A percentile compares a stretch with the other conserved stretches of the same genome.
These are phyloP conservation scores for Pistacia integerrima DNA, from an alignment of 345 rosid species.

Conservation along the genomic window DNA sequence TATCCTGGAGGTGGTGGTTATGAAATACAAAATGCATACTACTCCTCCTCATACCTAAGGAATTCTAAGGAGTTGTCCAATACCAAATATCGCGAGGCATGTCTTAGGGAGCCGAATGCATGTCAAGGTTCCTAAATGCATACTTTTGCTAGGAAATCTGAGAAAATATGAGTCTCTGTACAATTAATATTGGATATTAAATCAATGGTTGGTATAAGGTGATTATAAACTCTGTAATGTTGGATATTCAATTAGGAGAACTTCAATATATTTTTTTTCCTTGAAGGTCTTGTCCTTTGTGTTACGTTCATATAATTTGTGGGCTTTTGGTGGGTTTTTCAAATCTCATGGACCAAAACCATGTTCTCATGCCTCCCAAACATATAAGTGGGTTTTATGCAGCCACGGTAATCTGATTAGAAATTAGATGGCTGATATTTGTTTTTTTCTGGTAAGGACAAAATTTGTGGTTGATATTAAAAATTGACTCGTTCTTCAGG, in stretches of 20 bases:
- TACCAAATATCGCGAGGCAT: background rate
- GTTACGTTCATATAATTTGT: background rate
- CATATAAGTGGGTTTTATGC: no score
- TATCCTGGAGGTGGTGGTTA: conserved; percentile 46
- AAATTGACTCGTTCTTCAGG: no score
- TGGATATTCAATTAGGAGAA: background rate
- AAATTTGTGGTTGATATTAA: no score
- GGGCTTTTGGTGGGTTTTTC: background rate
- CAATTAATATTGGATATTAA: background rate
- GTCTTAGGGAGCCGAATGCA: background rate
- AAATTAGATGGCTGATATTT: no score
- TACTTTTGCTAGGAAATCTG: background rate
- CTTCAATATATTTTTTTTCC: background rate
- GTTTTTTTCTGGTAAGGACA: no score
- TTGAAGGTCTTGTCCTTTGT: background rate
- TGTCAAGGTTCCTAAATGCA: background rate
- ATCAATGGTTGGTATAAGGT: background rate
- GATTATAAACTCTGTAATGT: background rate
- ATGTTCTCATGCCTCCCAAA: no score
- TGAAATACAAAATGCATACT: conserved; percentile 23
- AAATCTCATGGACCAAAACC: background rate
- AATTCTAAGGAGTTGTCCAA: background rate
- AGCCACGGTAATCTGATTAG: no score
- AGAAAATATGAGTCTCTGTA: background rate
- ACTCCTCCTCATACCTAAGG: background rate